Conservation (phyloP, 768 basidiomycete species). For the Amanita exitialis region DNA sequence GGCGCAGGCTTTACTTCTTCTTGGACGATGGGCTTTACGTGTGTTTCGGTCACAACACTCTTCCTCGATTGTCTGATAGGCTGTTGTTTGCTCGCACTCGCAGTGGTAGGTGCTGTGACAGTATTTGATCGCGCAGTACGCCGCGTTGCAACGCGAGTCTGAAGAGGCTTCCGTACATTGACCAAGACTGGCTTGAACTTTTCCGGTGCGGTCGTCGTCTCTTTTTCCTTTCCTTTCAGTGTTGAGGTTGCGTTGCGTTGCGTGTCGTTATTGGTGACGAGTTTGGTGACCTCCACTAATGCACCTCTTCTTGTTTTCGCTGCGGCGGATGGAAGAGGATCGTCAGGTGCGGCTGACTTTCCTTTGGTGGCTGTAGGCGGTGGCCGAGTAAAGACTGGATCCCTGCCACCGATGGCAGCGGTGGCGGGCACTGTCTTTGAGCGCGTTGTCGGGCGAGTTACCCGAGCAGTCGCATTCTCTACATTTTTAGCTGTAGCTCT, state of each 20-base stretch:
- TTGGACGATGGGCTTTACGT: background rate
- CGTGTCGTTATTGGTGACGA: constrained; percentile 3
- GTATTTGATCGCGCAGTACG: background rate
- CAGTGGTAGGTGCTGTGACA: background rate
- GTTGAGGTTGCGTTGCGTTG: background rate
- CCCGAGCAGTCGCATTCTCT: constrained; percentile 64
- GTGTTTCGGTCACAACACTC: background rate
- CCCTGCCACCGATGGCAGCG: constrained; percentile 16
- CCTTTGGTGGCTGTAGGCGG: background rate
- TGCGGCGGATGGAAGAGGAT: background rate
- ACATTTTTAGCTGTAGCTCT: constrained; percentile 43
- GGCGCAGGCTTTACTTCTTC: background rate
- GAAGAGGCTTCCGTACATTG: background rate
- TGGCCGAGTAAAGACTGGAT: constrained; percentile 4
- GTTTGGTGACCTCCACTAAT: constrained; percentile 7
- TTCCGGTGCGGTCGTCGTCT: background rate
- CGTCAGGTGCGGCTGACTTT: background rate
- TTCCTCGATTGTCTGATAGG: constrained; percentile 9
- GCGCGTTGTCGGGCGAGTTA: constrained; percentile 41
- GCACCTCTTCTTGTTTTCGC: constrained; percentile 17
- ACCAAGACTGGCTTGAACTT: constrained; percentile 4
- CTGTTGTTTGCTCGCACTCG: background rate
- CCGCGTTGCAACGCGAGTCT: background rate
- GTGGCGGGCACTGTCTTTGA: constrained; percentile 42
- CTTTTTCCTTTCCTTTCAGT: constrained; percentile 5